Conservation (phyloP, 768 basidiomycete genomes). For the Cubamyces sp. region DNA sequence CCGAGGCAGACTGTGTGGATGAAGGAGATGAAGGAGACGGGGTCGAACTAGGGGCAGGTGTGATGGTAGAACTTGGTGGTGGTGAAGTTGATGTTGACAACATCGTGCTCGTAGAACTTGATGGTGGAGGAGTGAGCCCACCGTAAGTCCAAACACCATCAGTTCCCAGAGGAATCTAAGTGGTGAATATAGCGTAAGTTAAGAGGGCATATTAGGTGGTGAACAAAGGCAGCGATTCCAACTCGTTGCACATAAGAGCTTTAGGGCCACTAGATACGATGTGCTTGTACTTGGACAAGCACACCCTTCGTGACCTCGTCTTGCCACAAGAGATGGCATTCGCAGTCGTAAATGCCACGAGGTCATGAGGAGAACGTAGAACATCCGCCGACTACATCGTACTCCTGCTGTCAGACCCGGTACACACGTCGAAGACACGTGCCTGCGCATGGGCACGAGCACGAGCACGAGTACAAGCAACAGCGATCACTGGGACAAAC, state of each 20-base stretch:
- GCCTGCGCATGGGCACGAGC: too few species aligned
- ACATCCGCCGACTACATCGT: too few species aligned
- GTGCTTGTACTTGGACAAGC: too few species aligned
- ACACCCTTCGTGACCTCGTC: too few species aligned
- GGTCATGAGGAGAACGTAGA: too few species aligned
- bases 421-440: too few species aligned
- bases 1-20: conserved; percentile 5
- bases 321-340: too few species aligned
- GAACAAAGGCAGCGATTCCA: too few species aligned
- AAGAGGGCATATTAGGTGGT: neutral
- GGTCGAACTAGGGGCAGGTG: conserved; percentile 22
- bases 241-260: too few species aligned
- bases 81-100: conserved; percentile 23
- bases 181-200: neutral
- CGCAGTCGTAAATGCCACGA: too few species aligned
- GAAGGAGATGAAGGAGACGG: conserved; percentile 4
- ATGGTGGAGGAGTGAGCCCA: conserved; percentile 68
- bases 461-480: neutral
- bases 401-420: too few species aligned
- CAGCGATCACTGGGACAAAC: neutral
- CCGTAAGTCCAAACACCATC: conserved; percentile 70
- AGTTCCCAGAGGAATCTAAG: conserved; percentile 73
- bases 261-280: too few species aligned
- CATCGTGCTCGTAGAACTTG: conserved; percentile 35
- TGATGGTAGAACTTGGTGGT: conserved; percentile 18